A percentile compares a stretch with the other conserved stretches of the same genome.
These are phyloP conservation scores for Cytospora chrysosperma DNA, from an alignment of 2,329 filamentous ascomycete genomes.

Conservation along the genomic window DNA sequence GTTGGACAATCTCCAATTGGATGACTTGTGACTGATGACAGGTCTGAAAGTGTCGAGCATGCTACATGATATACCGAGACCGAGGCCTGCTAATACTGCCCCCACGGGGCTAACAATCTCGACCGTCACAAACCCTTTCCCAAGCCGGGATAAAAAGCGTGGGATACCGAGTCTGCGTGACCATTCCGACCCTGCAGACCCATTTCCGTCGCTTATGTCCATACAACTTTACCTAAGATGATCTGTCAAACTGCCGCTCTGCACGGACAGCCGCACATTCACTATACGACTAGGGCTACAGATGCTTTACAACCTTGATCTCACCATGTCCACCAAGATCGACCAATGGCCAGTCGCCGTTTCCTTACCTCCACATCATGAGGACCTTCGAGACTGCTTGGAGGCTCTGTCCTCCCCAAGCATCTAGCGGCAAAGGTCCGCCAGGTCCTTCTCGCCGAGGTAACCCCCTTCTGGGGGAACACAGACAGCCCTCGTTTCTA, in stretches of 20 bases:
- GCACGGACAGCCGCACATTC: neutral
- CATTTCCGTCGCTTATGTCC: neutral
- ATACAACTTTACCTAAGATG: conserved; percentile 2
- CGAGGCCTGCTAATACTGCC: conserved; percentile 4
- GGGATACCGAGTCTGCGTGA: conserved; percentile 16
- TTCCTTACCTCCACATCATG: conserved; percentile 3
- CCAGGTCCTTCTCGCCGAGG: conserved; percentile 4
- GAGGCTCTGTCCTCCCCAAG: conserved; percentile 4
- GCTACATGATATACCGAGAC: neutral
- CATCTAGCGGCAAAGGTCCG: conserved; percentile 7
- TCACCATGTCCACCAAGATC: conserved; percentile 9
- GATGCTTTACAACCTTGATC: conserved; percentile 11
- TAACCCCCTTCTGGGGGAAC: neutral
- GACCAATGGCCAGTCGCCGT: conserved; percentile 10
- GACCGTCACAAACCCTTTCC: conserved; percentile 12
- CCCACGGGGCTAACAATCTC: conserved; percentile 17
- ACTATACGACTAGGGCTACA: conserved; percentile 5
- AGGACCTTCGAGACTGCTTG: neutral
- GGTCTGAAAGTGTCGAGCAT: neutral
- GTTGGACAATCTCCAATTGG: neutral
- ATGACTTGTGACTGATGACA: neutral
- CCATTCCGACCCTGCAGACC: conserved; percentile 6
- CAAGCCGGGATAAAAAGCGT: conserved; percentile 1
- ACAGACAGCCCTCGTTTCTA: conserved; percentile 13
- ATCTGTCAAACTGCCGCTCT: neutral